These are phyloP conservation scores for Apiospora hydei DNA, from an alignment of 2,329 filamentous ascomycete species.

Conservation along the genomic window DNA sequence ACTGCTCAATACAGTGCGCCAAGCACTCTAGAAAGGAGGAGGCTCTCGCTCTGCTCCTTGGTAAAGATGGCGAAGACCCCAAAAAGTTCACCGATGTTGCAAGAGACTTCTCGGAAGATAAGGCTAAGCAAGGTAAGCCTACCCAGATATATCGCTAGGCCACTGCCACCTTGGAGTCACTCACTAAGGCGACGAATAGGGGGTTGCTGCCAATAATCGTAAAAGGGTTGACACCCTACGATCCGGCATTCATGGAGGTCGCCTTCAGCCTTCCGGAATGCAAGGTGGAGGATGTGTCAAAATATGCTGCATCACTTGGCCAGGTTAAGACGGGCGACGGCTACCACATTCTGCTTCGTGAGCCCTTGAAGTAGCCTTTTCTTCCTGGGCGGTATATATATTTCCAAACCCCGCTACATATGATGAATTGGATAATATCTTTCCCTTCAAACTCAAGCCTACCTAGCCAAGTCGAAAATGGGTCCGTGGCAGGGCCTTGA, in stretches of 20 bases:
- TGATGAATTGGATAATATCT: too few relatives aligned
- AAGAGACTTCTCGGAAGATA: constrained; percentile 27
- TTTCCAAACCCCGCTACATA: too few relatives aligned
- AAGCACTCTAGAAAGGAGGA: constrained; percentile 27
- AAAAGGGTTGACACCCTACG: background rate
- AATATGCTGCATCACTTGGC: constrained; percentile 22
- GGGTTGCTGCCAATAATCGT: background rate
- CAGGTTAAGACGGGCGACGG: constrained; percentile 23
- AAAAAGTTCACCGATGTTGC: too few relatives aligned
- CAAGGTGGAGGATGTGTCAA: background rate
- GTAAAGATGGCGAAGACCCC: too few relatives aligned
- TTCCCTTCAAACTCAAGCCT: too few relatives aligned
- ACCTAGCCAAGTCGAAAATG: too few relatives aligned
- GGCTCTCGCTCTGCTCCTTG: constrained; percentile 25
- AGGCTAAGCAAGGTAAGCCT: constrained; percentile 25
- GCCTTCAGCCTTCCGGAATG: constrained; percentile 21
- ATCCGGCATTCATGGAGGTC: constrained; percentile 10
- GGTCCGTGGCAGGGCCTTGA: too few relatives aligned
- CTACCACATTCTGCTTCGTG: constrained; percentile 27
- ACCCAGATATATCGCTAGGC: background rate
- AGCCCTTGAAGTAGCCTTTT: background rate
- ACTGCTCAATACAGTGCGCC: constrained; percentile 19
- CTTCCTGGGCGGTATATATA: too few relatives aligned
- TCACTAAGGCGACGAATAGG: too few relatives aligned
- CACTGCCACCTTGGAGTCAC: too few relatives aligned